A percentile compares a stretch with the other conserved stretches of the same genome.
Conservation (phyloP, 768 basidiomycete genomes). For the Boletus subcaerulescens region DNA sequence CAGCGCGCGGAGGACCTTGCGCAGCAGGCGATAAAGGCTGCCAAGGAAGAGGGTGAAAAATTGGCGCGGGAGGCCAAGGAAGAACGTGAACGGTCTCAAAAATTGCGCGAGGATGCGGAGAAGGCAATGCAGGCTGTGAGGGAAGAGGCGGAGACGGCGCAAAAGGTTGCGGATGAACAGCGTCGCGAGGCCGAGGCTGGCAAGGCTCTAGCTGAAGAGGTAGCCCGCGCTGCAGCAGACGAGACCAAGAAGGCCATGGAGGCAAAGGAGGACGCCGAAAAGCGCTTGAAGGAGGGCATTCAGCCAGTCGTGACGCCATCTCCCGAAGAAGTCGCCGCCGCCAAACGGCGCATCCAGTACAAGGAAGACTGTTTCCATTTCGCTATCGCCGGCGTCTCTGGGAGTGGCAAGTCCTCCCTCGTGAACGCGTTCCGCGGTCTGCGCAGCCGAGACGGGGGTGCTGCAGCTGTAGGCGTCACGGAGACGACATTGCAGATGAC, state of each 20-base stretch:
- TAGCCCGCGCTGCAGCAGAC: slow-evolving; percentile 11
- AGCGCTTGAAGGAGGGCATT: slow-evolving; percentile 20
- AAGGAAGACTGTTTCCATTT: slow-evolving; percentile 32
- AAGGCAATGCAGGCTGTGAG: slow-evolving; percentile 9
- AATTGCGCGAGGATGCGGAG: slow-evolving; percentile 16
- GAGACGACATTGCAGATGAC: slow-evolving; percentile 18
- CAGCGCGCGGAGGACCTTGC: slow-evolving; percentile 11
- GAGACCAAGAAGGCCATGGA: slow-evolving; percentile 13
- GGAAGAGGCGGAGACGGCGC: slow-evolving; percentile 12
- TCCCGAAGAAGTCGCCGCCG: slow-evolving; percentile 5
- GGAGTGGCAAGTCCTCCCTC: slow-evolving; percentile 38
- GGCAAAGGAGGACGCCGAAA: slow-evolving; percentile 19
- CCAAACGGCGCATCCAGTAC: slow-evolving; percentile 22
- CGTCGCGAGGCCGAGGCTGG: slow-evolving; percentile 14
- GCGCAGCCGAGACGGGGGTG: slow-evolving; percentile 12
- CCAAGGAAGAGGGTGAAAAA: slow-evolving; percentile 17
- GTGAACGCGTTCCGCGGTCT: slow-evolving; percentile 37
- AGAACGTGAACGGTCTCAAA: slow-evolving; percentile 12
- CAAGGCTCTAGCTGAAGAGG: slow-evolving; percentile 16
- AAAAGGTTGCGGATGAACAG: slow-evolving; percentile 18
- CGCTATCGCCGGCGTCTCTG: slow-evolving; percentile 33
- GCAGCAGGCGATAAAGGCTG: neutral
- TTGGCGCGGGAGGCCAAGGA: slow-evolving; percentile 10
- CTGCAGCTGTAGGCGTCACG: slow-evolving; percentile 17
- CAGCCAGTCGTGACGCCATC: slow-evolving; percentile 20